Conservation (phyloP, 768 basidiomycete genomes). For the Gautieria morchelliformis region DNA sequence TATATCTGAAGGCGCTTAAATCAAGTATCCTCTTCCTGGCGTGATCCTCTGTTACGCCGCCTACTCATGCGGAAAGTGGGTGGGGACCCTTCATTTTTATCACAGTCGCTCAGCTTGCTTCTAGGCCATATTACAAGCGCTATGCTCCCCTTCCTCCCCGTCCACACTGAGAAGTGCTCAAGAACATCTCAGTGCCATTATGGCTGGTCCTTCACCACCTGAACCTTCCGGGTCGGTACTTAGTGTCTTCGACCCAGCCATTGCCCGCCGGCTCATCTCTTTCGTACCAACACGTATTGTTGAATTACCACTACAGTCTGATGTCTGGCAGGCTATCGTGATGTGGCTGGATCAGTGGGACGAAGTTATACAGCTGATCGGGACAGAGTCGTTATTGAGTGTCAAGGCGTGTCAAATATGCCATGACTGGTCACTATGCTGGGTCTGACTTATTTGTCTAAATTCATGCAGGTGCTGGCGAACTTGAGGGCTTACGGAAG, state of each 20-base stretch:
- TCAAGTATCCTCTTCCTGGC: conserved; percentile 30
- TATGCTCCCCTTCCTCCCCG: neutral
- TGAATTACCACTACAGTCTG: conserved; percentile 35
- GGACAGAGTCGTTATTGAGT: neutral
- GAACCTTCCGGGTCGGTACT: conserved; percentile 38
- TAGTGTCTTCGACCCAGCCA: conserved; percentile 52
- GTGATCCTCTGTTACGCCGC: conserved; percentile 40
- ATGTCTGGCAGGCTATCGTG: conserved; percentile 43
- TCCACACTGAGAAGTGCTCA: neutral
- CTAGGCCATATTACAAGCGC: neutral
- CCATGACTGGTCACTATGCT: too few species aligned
- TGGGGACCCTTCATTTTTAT: neutral
- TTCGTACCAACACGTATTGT: conserved; percentile 62
- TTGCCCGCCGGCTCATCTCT: conserved; percentile 56
- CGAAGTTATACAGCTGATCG: conserved; percentile 30
- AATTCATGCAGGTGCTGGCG: neutral
- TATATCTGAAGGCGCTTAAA: conserved; percentile 16
- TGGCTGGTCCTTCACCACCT: conserved; percentile 21
- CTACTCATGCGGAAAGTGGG: conserved; percentile 51
- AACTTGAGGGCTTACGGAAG: conserved; percentile 3
- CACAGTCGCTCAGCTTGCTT: neutral
- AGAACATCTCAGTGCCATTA: neutral
- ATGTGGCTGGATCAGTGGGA: conserved; percentile 46
- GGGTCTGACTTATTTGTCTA: too few species aligned
- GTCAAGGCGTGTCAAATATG: neutral